Evolutionary conservation across 106 monocot genomes (phyloP), one percentile per base, ranked within the genome.

Genomic region (Allium sativum): DNA sequence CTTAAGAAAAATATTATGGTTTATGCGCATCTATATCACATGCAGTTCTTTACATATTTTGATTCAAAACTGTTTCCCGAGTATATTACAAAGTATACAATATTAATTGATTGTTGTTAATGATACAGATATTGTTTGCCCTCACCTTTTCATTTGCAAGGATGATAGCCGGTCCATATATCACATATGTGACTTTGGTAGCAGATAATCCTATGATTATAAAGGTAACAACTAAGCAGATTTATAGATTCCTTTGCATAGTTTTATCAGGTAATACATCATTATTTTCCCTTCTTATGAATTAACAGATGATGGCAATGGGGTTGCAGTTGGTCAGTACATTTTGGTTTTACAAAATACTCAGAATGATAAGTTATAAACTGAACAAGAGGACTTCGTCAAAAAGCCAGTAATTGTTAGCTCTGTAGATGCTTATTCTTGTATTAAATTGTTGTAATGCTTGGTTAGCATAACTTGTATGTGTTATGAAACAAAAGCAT

Each of bases 331-430:
- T 86, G 40, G 81, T 81, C 48, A 86, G 86, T 56, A 53, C 73
- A 18, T 86, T 81, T 70, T 86, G 81, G 86, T 86, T 81, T 73
- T 78, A 78, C 48, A 86, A 79, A 64, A 86, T 86, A 40, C 20
- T 61, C n/a, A 66, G 73, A 53, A 81, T 81, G 86, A 47, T 79
- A 63, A 75, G 44, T 21, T 62, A 78, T 61, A 86, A 86, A 62
- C 17, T 86, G 21, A 14, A 9, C 0, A 78, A 52, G 67, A 78
- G 67, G 52, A 71, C 62, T 41, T 18, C 42, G 43, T 45, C 53
- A 12, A 52, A 44, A 1, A 60, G 15, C 48, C 48, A 50, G 48
- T 50, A 2, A 50, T 50, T 50, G 31, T 22, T 22, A 31, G 31
- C 31, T 31, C 5, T 31, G 31, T 31, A 31, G 31, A 31, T 31